These are phyloP conservation scores for Podosphaera xanthii DNA, from an alignment of 2,329 filamentous ascomycete genomes.

Conservation along the genomic window DNA sequence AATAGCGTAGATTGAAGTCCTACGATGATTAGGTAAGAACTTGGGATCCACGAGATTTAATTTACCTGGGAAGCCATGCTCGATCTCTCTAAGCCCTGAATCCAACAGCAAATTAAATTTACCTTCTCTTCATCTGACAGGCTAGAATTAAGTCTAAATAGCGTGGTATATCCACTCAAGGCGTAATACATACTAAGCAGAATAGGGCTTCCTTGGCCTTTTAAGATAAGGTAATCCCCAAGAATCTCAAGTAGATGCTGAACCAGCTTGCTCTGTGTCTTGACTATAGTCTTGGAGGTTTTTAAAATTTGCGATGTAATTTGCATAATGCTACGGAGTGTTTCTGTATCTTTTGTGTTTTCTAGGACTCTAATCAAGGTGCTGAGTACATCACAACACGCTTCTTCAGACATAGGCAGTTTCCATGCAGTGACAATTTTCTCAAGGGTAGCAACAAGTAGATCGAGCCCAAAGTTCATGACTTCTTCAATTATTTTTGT, in stretches of 20 bases:
- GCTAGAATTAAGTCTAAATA: neutral
- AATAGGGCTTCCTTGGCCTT: neutral
- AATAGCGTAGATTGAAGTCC: neutral
- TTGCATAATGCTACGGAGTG: neutral
- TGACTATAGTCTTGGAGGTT: neutral
- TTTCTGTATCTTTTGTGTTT: neutral
- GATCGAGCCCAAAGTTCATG: neutral
- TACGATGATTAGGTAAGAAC: neutral
- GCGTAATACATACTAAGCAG: neutral
- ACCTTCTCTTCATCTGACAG: neutral
- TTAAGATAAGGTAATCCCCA: neutral
- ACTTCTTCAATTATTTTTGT: neutral
- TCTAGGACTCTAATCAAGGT: neutral
- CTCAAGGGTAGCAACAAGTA: neutral
- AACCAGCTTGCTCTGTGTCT: neutral
- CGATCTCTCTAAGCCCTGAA: neutral
- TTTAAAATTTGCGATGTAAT: neutral
- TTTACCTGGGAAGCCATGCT: neutral
- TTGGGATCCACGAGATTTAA: neutral
- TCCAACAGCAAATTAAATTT: neutral
- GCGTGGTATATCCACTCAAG: neutral
- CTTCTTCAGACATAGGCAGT: neutral
- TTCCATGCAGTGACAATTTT: neutral
- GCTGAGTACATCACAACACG: neutral
- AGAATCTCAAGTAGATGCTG: neutral